A percentile compares a stretch with the other conserved stretches of the same genome.
Evolutionary conservation across 768 basidiomycete genomes (phyloP).

Genomic region (Leccinum fibrillosum): DNA sequence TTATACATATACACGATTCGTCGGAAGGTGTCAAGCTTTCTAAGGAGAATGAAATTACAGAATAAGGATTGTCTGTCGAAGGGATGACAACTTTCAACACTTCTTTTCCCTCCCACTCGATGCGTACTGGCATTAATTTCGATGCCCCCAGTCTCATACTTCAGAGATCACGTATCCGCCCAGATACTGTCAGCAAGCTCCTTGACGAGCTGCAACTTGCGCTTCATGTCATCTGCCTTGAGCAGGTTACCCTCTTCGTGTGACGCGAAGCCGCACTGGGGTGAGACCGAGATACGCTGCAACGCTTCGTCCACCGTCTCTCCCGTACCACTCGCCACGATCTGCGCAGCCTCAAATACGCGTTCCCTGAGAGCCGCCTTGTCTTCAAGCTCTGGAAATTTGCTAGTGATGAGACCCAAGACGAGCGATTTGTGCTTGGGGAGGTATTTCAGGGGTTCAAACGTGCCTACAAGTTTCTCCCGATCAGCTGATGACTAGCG

Average conservation of each 20-base stretch:
- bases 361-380: constrained; percentile 36
- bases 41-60: not conserved
- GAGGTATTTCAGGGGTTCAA: constrained; percentile 31
- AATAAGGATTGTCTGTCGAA: not conserved
- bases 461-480: constrained; percentile 16
- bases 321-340: constrained; percentile 38
- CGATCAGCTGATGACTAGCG: not conserved
- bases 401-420: constrained; percentile 43
- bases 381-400: constrained; percentile 43
- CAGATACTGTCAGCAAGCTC: constrained; percentile 38
- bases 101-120: too few relatives aligned
- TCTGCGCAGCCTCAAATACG: constrained; percentile 41
- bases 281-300: constrained; percentile 41
- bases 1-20: not conserved
- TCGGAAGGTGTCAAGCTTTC: not conserved
- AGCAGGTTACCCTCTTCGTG: constrained; percentile 45
- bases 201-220: constrained; percentile 29
- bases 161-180: constrained; percentile 19
- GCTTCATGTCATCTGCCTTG: constrained; percentile 33
- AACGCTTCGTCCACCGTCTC: constrained; percentile 38
- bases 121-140: not conserved
- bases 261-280: constrained; percentile 51
- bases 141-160: not conserved
- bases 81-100: not conserved
- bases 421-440: constrained; percentile 39